Percentiles rank a stretch among this genome's conserved stretches.
Conservation (phyloP, 169 alveolate species). For the Plasmodium blacklocki region DNA sequence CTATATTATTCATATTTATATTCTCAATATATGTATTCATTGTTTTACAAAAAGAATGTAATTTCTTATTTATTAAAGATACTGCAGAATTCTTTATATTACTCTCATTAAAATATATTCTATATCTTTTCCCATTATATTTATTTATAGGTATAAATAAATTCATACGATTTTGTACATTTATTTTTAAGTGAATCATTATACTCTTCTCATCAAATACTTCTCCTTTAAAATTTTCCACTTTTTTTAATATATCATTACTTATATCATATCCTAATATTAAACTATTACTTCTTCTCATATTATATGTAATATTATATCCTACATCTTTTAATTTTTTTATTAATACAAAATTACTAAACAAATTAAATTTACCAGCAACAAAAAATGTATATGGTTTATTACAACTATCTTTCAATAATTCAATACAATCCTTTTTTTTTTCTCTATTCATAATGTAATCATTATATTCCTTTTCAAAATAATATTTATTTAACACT, state of each 20-base stretch:
- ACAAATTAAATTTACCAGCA: conserved; percentile 31
- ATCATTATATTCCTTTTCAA: conserved; percentile 48
- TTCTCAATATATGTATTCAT: background rate
- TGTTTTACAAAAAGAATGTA: conserved; percentile 26
- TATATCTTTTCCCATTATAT: conserved; percentile 53
- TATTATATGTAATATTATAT: conserved; percentile 20
- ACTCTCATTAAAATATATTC: conserved; percentile 12
- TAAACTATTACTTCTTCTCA: conserved; percentile 39
- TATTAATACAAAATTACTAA: conserved; percentile 26
- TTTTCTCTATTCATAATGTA: background rate
- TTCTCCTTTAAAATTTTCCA: conserved; percentile 23
- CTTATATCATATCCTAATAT: conserved; percentile 41
- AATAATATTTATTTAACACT: conserved; percentile 35
- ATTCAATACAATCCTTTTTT: background rate
- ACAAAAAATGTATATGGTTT: conserved; percentile 47
- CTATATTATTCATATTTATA: background rate
- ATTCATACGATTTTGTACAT: conserved; percentile 18
- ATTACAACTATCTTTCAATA: conserved; percentile 23
- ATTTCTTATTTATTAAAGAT: background rate
- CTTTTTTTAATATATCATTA: conserved; percentile 29
- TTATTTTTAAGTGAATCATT: conserved; percentile 24
- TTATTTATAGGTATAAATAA: conserved; percentile 39
- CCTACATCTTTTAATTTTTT: conserved; percentile 44
- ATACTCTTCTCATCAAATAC: conserved; percentile 41
- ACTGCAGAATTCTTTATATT: conserved; percentile 24